phyloP scores from a whole-genome alignment of 805 yeast species.

The Wickerhamomyces subpelliculosus region DNA sequence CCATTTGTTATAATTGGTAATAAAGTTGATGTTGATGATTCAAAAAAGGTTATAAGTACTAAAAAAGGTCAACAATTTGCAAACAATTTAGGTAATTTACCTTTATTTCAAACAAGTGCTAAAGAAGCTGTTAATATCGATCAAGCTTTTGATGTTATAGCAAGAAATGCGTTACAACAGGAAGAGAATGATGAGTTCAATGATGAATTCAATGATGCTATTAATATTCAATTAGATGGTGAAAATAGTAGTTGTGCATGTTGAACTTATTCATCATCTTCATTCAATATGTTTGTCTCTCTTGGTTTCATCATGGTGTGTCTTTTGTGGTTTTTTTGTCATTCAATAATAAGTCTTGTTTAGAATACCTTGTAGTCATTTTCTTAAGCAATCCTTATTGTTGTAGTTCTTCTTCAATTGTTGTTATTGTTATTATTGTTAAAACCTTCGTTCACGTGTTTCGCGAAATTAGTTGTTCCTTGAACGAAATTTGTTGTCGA shows the following conservation, averaged over 20 bases:
- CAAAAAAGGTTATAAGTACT: constrained; percentile 63
- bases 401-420: too few species aligned
- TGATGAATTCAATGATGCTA: constrained; percentile 94
- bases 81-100: constrained; percentile 65
- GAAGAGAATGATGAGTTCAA: constrained; percentile 86
- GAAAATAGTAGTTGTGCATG: constrained; percentile 35
- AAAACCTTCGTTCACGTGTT: too few species aligned
- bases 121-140: constrained; percentile 94
- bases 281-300: background rate
- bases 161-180: constrained; percentile 91
- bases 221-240: constrained; percentile 85
- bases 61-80: constrained; percentile 59
- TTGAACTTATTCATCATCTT: constrained; percentile 1
- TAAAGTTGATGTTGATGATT: constrained; percentile 90
- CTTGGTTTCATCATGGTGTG: background rate
- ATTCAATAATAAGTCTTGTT: background rate
- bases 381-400: too few species aligned
- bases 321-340: background rate
- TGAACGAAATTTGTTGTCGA: too few species aligned
- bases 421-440: too few species aligned
- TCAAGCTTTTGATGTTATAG: constrained; percentile 92
- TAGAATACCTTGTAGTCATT: background rate
- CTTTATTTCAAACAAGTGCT: constrained; percentile 96
- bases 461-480: too few species aligned
- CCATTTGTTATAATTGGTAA: constrained; percentile 95